These are phyloP conservation scores for Penicillium ochrochloron DNA, from an alignment of 495 filamentous ascomycete species.

Conservation along the genomic window DNA sequence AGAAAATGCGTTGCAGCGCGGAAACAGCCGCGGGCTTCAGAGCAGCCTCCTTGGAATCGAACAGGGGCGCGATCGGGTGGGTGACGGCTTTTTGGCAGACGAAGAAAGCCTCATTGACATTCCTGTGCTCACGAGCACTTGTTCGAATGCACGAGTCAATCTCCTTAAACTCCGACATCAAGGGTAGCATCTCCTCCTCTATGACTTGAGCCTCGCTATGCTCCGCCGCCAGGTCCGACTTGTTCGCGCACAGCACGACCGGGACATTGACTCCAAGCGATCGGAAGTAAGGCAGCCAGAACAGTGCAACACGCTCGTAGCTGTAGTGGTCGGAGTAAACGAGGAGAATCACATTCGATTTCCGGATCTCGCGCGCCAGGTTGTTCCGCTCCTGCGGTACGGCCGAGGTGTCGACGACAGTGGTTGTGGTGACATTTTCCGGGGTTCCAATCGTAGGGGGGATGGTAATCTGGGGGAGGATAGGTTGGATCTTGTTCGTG, in stretches of 20 bases:
- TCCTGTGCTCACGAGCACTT: slow-evolving; percentile 91
- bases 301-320: slow-evolving; percentile 95
- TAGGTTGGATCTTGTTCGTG: slow-evolving; percentile 88
- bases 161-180: slow-evolving; percentile 99
- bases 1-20: slow-evolving; percentile 88
- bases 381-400: slow-evolving; percentile 89
- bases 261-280: slow-evolving; percentile 98
- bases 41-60: slow-evolving; percentile 88
- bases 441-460: slow-evolving; percentile 86
- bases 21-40: slow-evolving; percentile 87
- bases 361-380: slow-evolving; percentile 89
- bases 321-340: slow-evolving; percentile 98
- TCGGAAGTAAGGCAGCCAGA: slow-evolving; percentile 97
- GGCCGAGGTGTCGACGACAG: slow-evolving; percentile 95
- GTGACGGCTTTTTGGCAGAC: slow-evolving; percentile 98
- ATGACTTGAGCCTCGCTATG: slow-evolving; percentile 79
- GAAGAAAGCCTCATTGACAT: slow-evolving; percentile 96
- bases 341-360: slow-evolving; percentile 95
- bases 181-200: slow-evolving; percentile 95
- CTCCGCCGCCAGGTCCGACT: slow-evolving; percentile 78
- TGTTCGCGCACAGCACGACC: slow-evolving; percentile 95
- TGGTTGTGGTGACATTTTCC: slow-evolving; percentile 93
- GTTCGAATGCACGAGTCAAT: slow-evolving; percentile 97
- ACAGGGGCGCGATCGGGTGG: slow-evolving; percentile 94
- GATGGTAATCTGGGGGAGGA: slow-evolving; percentile 92